Conservation (phyloP, 2,329 filamentous ascomycete genomes). For the Beauveria sp. region DNA sequence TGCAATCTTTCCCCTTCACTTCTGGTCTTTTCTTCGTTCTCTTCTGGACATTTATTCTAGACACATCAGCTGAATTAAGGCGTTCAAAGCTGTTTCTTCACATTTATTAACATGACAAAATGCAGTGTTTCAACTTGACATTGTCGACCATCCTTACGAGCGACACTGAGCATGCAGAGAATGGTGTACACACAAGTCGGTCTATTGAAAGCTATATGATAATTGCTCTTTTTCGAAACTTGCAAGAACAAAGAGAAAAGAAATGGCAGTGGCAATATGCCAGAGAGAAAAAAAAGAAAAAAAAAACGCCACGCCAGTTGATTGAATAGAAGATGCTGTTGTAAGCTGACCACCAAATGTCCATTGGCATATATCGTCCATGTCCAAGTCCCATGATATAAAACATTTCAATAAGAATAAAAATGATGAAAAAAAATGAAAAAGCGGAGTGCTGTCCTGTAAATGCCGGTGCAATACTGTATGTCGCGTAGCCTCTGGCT, state of each 20-base stretch:
- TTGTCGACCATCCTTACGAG: background rate
- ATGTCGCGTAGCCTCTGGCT: background rate
- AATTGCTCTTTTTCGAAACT: background rate
- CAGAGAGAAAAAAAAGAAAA: background rate
- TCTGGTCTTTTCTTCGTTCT: background rate
- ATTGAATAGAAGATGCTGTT: constrained; percentile 5
- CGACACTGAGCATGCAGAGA: background rate
- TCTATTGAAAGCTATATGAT: background rate
- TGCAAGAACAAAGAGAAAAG: background rate
- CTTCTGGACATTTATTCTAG: background rate
- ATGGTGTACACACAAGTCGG: background rate
- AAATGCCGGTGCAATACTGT: background rate
- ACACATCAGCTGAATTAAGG: no score
- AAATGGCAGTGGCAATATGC: background rate
- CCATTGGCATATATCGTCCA: constrained; percentile 9
- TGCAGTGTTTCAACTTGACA: background rate
- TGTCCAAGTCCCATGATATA: constrained; percentile 2
- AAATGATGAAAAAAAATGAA: background rate
- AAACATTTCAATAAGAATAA: constrained; percentile 1
- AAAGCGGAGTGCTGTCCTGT: constrained; percentile 13
- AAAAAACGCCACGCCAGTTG: constrained; percentile 2
- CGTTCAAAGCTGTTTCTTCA: no score
- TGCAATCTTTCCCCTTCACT: background rate
- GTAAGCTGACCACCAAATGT: constrained; percentile 9
- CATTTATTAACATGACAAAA: no score